Conservation (phyloP, 192 early-diverging fungal genomes). For the Paraglomus brasilianum region DNA sequence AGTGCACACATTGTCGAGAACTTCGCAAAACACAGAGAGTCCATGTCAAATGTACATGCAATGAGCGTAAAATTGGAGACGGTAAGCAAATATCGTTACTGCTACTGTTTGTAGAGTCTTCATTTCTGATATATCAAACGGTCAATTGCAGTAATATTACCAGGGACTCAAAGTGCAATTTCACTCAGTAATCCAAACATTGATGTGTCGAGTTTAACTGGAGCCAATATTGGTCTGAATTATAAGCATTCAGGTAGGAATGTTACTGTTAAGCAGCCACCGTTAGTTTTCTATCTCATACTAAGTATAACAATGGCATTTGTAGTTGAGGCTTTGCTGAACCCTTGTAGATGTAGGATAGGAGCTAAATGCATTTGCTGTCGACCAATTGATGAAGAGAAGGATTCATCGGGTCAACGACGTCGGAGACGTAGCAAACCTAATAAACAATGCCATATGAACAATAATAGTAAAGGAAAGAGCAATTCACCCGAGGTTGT, state of each 20-base stretch:
- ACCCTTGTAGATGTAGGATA: slow-evolving; percentile 14
- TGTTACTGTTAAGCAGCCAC: neutral
- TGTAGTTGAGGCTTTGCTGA: slow-evolving; percentile 14
- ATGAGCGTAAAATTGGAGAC: slow-evolving; percentile 36
- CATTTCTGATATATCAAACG: neutral
- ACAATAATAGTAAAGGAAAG: too few relatives aligned
- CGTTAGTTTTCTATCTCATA: neutral
- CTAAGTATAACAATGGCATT: neutral
- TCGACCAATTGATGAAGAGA: neutral
- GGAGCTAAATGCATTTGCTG: slow-evolving; percentile 22
- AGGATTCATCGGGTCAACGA: neutral
- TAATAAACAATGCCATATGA: too few relatives aligned
- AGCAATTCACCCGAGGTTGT: too few relatives aligned
- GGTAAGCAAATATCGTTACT: neutral
- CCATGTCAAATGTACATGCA: slow-evolving; percentile 72
- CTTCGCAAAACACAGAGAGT: slow-evolving; percentile 62
- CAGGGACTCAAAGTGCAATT: neutral
- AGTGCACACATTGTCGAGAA: slow-evolving; percentile 71
- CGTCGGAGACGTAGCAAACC: too few relatives aligned
- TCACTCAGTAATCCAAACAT: neutral
- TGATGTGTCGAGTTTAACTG: neutral
- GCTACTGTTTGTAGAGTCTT: too few relatives aligned
- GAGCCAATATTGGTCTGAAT: neutral
- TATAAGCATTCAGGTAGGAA: slow-evolving; percentile 9
- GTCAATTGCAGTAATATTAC: neutral